Conservation (phyloP, 139 green algal genomes). For the Marvania coccoides region DNA sequence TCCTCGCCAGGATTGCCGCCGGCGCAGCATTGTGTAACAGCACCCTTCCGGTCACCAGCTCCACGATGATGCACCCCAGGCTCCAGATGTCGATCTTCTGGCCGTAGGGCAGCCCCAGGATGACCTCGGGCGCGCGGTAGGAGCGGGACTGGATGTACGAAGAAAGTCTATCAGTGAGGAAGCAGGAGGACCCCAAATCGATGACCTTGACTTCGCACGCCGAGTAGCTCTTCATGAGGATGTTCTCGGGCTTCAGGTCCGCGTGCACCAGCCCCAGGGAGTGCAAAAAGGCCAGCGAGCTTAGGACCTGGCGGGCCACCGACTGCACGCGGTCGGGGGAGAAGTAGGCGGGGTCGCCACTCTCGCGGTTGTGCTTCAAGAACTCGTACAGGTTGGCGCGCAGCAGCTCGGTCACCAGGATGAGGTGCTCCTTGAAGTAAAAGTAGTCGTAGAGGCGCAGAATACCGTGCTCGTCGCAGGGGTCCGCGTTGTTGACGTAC, state of each 20-base stretch:
- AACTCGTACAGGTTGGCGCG: slow-evolving; percentile 97
- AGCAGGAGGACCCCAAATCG: slow-evolving; percentile 91
- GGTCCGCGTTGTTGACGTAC: slow-evolving; percentile 82
- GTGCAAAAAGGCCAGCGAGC: slow-evolving; percentile 84
- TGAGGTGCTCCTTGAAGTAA: slow-evolving; percentile 96
- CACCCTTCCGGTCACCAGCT: slow-evolving; percentile 83
- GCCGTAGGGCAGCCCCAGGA: slow-evolving; percentile 84
- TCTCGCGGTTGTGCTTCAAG: slow-evolving; percentile 88
- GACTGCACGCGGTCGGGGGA: slow-evolving; percentile 73
- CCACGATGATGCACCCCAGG: slow-evolving; percentile 91
- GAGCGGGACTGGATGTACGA: slow-evolving; percentile 88
- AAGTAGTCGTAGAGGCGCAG: slow-evolving; percentile 95
- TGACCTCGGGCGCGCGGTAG: slow-evolving; percentile 93
- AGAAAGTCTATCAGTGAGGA: slow-evolving; percentile 82
- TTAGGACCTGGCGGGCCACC: slow-evolving; percentile 77
- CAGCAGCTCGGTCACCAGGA: slow-evolving; percentile 95
- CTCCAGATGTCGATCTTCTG: slow-evolving; percentile 91
- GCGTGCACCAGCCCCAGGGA: slow-evolving; percentile 84
- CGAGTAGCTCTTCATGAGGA: slow-evolving; percentile 84
- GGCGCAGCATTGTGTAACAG: slow-evolving; percentile 85
- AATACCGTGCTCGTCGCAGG: slow-evolving; percentile 75
- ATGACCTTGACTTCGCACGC: slow-evolving; percentile 85
- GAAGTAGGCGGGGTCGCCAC: slow-evolving; percentile 75
- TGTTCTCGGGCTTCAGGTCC: slow-evolving; percentile 98
- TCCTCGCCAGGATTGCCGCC: slow-evolving; percentile 73